Conservation (phyloP, 352 stramenopile species). For the Plasmopara viticola region DNA sequence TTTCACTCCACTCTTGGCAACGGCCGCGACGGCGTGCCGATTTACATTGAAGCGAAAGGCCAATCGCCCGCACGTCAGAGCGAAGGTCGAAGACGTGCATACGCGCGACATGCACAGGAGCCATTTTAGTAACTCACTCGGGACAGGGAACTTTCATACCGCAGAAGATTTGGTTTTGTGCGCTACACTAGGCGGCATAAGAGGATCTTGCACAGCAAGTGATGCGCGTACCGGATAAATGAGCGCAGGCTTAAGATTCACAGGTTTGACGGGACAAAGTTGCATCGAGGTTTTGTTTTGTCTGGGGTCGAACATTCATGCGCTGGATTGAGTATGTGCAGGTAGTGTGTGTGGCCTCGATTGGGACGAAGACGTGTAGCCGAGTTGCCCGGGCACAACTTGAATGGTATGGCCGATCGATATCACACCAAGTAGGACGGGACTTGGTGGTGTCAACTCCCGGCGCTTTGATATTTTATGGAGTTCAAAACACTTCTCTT, state of each 20-base stretch:
- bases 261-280: background rate
- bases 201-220: background rate
- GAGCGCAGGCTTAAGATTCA: background rate
- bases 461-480: background rate
- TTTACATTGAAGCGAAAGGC: background rate
- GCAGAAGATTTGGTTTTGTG: background rate
- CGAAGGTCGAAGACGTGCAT: background rate
- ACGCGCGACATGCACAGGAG: background rate
- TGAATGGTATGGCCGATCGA: background rate
- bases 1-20: background rate
- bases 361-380: background rate
- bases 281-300: background rate
- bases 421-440: background rate
- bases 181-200: background rate
- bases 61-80: background rate
- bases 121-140: no score
- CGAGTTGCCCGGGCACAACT: background rate
- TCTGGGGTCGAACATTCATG: background rate
- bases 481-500: background rate
- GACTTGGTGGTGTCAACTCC: background rate
- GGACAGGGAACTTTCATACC: no score
- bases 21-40: background rate
- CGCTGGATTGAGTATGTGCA: background rate
- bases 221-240: background rate
- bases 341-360: background rate